phyloP scores from a whole-genome alignment of 2,329 filamentous ascomycete genomes.

The Septoria petroselini region DNA sequence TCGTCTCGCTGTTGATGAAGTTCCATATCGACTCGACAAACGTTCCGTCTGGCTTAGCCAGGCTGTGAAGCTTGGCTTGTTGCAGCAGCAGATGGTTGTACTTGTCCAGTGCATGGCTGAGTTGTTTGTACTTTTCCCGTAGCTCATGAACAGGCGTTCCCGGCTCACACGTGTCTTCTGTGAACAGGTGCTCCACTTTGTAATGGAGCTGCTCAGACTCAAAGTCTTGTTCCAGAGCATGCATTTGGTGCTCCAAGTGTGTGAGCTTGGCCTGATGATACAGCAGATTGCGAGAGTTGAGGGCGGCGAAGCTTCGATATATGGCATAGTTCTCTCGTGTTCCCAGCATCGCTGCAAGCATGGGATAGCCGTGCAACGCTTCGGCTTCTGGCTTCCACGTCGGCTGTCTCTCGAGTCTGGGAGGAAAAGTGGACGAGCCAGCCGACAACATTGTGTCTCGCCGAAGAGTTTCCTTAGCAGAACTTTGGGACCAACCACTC shows the following conservation, averaged over 20 bases:
- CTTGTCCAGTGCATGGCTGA: conserved; percentile 18
- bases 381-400: conserved; percentile 19
- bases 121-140: conserved; percentile 17
- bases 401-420: conserved; percentile 13
- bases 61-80: conserved; percentile 19
- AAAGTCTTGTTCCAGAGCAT: conserved; percentile 23
- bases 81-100: conserved; percentile 23
- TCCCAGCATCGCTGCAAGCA: conserved; percentile 24
- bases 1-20: conserved; percentile 16
- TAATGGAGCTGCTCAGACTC: conserved; percentile 22
- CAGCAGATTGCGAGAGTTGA: conserved; percentile 30
- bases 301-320: conserved; percentile 26
- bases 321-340: conserved; percentile 25
- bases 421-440: conserved; percentile 4
- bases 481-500: conserved; percentile 9
- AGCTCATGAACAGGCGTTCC: conserved; percentile 15
- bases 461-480: conserved; percentile 14
- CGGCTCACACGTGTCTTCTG: conserved; percentile 6
- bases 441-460: conserved; percentile 16
- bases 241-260: conserved; percentile 27
- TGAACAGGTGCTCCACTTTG: conserved; percentile 22
- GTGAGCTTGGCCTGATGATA: conserved; percentile 32
- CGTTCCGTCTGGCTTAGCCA: conserved; percentile 19
- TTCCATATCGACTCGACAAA: conserved; percentile 23
- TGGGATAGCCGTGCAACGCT: conserved; percentile 26